Conservation (phyloP, 148 eudicot species). For the Gaultheria prostrata region DNA sequence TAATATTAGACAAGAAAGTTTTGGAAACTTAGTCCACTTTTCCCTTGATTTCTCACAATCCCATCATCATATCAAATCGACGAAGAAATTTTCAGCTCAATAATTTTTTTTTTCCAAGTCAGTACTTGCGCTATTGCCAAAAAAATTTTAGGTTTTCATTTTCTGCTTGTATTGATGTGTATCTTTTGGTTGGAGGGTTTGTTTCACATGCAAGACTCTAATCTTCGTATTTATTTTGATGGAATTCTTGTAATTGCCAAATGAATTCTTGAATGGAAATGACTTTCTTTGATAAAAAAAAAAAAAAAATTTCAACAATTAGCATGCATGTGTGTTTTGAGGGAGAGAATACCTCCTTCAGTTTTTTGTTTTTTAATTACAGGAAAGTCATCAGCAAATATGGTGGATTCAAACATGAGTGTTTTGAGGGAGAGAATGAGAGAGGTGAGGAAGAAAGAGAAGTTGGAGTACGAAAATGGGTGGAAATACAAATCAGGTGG, state of each 20-base stretch:
- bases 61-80: background rate
- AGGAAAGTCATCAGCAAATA: background rate
- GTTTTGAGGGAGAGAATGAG: conserved; percentile 6
- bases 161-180: too few relatives aligned
- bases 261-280: too few relatives aligned
- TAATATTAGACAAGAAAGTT: background rate
- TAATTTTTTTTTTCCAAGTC: too few relatives aligned
- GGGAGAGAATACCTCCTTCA: background rate
- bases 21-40: background rate
- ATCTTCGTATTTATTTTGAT: too few relatives aligned
- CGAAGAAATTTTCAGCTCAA: background rate
- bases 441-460: background rate
- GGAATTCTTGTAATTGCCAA: too few relatives aligned
- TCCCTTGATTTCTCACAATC: background rate
- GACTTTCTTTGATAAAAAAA: too few relatives aligned
- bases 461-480: background rate
- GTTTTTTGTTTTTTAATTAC: background rate
- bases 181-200: too few relatives aligned
- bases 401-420: conserved; percentile 7
- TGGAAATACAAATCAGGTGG: background rate
- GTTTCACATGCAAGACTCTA: too few relatives aligned
- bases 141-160: too few relatives aligned
- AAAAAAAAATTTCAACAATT: background rate
- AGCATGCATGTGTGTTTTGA: background rate
- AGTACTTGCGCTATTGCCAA: too few relatives aligned